Evolutionary conservation across 257 asterid genomes (phyloP).

Genomic region (Ilex asprella): DNA sequence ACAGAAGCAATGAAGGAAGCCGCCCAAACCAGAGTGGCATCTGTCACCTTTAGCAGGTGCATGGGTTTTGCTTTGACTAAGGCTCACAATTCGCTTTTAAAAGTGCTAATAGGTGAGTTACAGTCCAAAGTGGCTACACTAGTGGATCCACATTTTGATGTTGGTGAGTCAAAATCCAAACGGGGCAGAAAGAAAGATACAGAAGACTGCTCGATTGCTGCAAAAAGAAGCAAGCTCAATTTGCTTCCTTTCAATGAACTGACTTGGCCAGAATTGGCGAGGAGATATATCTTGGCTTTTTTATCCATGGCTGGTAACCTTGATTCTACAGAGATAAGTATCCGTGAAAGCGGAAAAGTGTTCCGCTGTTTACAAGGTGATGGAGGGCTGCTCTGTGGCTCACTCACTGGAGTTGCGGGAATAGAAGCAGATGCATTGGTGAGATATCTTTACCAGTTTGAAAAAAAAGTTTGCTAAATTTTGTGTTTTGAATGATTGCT

Average conservation of each 20-base stretch:
- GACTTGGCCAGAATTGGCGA: constrained; percentile 3
- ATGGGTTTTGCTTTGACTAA: not conserved
- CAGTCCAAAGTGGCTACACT: not conserved
- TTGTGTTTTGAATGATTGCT: not conserved
- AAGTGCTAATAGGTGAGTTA: not conserved
- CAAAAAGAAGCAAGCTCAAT: not conserved
- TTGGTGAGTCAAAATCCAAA: not conserved
- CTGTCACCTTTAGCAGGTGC: not conserved
- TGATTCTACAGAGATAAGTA: not conserved
- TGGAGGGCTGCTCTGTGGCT: constrained; percentile 3
- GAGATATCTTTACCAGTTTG: not conserved
- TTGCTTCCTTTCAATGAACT: not conserved
- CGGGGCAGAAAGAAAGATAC: constrained; percentile 3
- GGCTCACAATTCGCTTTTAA: not conserved
- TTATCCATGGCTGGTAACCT: constrained; percentile 2
- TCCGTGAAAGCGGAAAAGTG: not conserved
- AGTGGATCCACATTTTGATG: not conserved
- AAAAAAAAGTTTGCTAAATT: not conserved
- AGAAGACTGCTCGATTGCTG: constrained; percentile 2
- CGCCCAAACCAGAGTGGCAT: not conserved
- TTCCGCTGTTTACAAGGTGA: constrained; percentile 3
- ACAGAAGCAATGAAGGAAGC: constrained; percentile 3
- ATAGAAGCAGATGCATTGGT: constrained; percentile 6
- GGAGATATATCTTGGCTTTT: not conserved
- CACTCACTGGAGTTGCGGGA: constrained; percentile 2